Conservation (phyloP, 164 flowering plant species). For the Macadamia integrifolia region DNA sequence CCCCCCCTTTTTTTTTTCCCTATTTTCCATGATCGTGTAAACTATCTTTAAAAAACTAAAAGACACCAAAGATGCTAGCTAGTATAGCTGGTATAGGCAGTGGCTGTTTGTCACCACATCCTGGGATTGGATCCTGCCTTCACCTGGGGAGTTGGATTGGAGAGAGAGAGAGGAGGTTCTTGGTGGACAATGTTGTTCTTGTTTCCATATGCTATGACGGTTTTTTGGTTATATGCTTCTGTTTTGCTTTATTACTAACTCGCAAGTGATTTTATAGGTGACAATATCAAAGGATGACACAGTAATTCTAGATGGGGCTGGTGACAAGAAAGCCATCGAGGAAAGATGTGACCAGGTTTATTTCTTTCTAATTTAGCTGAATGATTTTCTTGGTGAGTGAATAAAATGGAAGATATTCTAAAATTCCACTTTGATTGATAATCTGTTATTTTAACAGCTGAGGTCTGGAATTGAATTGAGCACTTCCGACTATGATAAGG, state of each 20-base stretch:
- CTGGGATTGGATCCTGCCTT: no score
- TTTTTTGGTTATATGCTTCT: no score
- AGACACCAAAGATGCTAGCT: no score
- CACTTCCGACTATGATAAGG: constrained; percentile 90
- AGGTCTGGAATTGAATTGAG: constrained; percentile 63
- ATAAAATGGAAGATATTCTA: not conserved
- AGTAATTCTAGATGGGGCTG: constrained; percentile 85
- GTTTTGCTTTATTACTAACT: not conserved
- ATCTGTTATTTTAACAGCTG: constrained; percentile 37
- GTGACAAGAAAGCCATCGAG: constrained; percentile 55
- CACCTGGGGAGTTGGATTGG: no score
- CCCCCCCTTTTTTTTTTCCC: no score
- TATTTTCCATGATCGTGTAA: no score
- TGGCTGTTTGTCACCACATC: no score
- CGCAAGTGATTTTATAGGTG: constrained; percentile 31
- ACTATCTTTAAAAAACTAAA: no score
- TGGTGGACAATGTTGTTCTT: no score
- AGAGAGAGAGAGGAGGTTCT: no score
- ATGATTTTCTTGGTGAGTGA: not conserved
- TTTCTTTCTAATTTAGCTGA: not conserved
- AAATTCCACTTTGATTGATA: constrained; percentile 1
- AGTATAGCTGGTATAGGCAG: no score
- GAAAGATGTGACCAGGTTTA: constrained; percentile 53
- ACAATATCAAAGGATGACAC: constrained; percentile 83
- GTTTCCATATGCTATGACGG: no score